phyloP scores from a whole-genome alignment of 768 basidiomycete species.

The Wakefieldia striispora region DNA sequence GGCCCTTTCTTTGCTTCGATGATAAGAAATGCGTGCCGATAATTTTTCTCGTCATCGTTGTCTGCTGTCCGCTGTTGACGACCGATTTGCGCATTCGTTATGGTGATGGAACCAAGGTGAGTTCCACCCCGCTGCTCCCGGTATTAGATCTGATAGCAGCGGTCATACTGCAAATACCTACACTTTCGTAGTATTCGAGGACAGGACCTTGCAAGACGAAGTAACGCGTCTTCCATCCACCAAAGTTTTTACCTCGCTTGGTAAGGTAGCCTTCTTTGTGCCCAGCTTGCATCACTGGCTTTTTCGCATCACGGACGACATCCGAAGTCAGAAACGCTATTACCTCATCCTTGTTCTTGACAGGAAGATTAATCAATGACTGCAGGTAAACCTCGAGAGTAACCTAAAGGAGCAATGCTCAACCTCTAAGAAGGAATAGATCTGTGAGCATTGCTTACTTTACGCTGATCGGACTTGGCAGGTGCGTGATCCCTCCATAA shows the following conservation, averaged over 20 bases:
- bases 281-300: slow-evolving; percentile 74
- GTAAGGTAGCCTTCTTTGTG: slow-evolving; percentile 96
- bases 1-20: slow-evolving; percentile 82
- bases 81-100: slow-evolving; percentile 95
- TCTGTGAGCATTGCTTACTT: slow-evolving; percentile 49
- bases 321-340: slow-evolving; percentile 93
- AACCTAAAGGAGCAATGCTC: slow-evolving; percentile 39
- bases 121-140: slow-evolving; percentile 75
- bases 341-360: slow-evolving; percentile 86
- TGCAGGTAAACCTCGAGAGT: slow-evolving; percentile 86
- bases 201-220: slow-evolving; percentile 91
- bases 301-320: slow-evolving; percentile 71
- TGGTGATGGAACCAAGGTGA: slow-evolving; percentile 85
- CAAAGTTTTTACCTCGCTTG: slow-evolving; percentile 96
- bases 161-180: slow-evolving; percentile 44
- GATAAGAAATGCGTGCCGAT: slow-evolving; percentile 95
- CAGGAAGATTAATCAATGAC: slow-evolving; percentile 73
- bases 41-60: slow-evolving; percentile 85
- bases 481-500: slow-evolving; percentile 98
- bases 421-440: neutral
- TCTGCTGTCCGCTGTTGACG: slow-evolving; percentile 74
- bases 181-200: slow-evolving; percentile 93
- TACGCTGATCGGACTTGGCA: slow-evolving; percentile 93
- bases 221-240: slow-evolving; percentile 95
- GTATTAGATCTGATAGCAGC: slow-evolving; percentile 10